Conservation (phyloP, 306 rosid genomes). For the Argentina anserina region DNA sequence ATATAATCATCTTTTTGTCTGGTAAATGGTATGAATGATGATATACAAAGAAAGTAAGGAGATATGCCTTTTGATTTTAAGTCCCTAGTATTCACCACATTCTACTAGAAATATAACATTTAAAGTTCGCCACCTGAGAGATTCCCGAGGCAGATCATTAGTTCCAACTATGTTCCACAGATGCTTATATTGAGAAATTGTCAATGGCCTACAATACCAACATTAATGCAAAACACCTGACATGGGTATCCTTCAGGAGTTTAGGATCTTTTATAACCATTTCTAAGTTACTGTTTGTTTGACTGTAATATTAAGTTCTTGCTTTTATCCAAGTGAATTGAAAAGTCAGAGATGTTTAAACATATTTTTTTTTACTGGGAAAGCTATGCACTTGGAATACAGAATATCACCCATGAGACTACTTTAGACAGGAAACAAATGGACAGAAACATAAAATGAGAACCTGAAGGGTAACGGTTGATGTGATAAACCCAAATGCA, state of each 20-base stretch:
- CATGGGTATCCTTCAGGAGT: background rate
- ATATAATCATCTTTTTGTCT: background rate
- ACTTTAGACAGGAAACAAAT: background rate
- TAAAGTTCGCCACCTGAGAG: background rate
- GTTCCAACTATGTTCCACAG: background rate
- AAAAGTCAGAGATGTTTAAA: background rate
- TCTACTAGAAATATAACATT: background rate
- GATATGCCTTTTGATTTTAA: background rate
- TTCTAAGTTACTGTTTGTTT: background rate
- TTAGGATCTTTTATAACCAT: background rate
- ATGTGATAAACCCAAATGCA: constrained; percentile 94
- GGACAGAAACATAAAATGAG: background rate
- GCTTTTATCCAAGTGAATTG: background rate
- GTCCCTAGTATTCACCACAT: background rate
- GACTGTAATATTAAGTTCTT: background rate
- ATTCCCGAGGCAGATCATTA: background rate
- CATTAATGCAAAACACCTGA: background rate
- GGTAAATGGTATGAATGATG: background rate
- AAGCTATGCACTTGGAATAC: background rate
- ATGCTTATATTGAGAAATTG: background rate
- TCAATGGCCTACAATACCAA: background rate
- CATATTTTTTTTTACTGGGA: background rate
- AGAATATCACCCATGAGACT: background rate
- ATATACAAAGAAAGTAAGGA: background rate
- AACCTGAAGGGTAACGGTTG: constrained; percentile 86